phyloP scores from a whole-genome alignment of 1,139 yeast species.

The Kluyveromyces sp. region DNA sequence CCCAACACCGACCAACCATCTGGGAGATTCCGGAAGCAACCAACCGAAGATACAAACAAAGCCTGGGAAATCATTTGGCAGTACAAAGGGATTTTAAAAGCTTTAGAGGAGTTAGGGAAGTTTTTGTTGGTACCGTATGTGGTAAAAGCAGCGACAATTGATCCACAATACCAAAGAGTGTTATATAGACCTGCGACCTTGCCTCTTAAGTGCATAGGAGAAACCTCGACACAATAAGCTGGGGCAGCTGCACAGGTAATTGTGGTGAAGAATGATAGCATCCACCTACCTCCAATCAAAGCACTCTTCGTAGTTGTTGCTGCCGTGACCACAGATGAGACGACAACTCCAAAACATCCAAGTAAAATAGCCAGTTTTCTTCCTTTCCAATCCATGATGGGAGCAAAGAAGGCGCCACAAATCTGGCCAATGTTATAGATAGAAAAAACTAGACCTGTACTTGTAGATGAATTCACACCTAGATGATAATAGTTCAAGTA shows the following conservation, averaged over 20 bases:
- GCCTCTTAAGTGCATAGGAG: conserved; percentile 3
- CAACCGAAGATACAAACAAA: conserved; percentile 1
- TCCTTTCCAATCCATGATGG: conserved; percentile 2
- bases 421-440: conserved; percentile 53
- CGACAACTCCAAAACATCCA: background rate
- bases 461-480: conserved; percentile 1
- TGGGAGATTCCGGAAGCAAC: conserved; percentile 1
- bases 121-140: background rate
- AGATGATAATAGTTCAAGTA: background rate
- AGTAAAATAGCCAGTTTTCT: conserved; percentile 1
- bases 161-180: conserved; percentile 1
- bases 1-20: conserved; percentile 3
- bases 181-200: conserved; percentile 2
- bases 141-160: background rate
- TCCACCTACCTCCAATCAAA: conserved; percentile 3
- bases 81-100: conserved; percentile 1
- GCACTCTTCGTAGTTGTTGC: background rate
- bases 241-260: background rate
- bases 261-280: background rate
- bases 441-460: conserved; percentile 52
- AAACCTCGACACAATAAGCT: background rate
- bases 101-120: background rate
- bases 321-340: background rate
- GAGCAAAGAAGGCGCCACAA: conserved; percentile 1
- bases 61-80: background rate